Conservation (phyloP, 2,329 filamentous ascomycete genomes). For the Colletotrichum incanum region DNA sequence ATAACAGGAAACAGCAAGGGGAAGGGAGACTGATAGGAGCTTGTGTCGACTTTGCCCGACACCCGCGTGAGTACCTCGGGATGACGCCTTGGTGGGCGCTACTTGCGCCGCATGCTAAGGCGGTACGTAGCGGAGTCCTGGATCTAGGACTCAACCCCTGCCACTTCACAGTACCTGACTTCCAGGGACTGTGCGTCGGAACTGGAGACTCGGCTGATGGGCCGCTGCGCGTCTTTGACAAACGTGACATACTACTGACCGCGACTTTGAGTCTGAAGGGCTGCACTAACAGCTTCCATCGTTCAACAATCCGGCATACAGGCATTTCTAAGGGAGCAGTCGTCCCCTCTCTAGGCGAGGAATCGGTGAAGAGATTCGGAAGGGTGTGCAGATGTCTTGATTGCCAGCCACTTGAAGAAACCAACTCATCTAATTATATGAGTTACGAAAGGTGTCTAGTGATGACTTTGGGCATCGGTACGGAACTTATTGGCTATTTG, state of each 20-base stretch:
- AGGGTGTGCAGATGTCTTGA: slow-evolving; percentile 31
- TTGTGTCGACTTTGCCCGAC: background rate
- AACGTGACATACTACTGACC: slow-evolving; percentile 19
- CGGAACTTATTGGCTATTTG: background rate
- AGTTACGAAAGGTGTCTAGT: slow-evolving; percentile 6
- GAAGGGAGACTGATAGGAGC: background rate
- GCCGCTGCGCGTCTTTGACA: slow-evolving; percentile 19
- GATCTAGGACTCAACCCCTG: slow-evolving; percentile 39
- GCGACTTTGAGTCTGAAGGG: slow-evolving; percentile 6
- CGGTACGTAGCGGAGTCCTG: slow-evolving; percentile 32
- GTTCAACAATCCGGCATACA: background rate
- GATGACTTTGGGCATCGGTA: slow-evolving; percentile 2
- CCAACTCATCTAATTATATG: background rate
- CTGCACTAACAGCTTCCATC: slow-evolving; percentile 12
- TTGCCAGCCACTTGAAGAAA: slow-evolving; percentile 3
- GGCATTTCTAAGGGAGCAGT: slow-evolving; percentile 16
- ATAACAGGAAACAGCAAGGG: background rate
- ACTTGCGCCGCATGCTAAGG: slow-evolving; percentile 21
- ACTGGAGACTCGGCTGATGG: slow-evolving; percentile 24
- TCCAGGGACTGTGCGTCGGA: slow-evolving; percentile 36
- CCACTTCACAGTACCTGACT: slow-evolving; percentile 23
- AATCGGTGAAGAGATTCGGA: background rate
- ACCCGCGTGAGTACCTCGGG: slow-evolving; percentile 15
- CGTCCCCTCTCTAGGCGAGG: background rate
- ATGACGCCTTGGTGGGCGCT: slow-evolving; percentile 30